phyloP scores from a whole-genome alignment of 2,329 filamentous ascomycete species.

The Mycosphaerella sp. region DNA sequence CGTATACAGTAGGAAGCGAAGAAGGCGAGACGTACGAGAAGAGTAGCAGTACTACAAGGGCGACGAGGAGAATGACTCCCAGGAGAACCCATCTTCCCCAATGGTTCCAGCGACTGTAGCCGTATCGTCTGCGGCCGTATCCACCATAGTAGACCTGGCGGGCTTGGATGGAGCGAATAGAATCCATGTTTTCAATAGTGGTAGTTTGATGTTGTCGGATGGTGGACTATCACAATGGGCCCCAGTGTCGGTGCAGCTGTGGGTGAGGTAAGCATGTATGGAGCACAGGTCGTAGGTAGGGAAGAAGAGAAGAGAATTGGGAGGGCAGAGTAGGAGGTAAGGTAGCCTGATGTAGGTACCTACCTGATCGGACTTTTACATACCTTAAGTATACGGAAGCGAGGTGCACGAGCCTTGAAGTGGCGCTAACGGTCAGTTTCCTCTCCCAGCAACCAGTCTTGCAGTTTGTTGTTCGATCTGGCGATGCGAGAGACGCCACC shows the following conservation, averaged over 20 bases:
- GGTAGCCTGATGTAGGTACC: no score
- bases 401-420: no score
- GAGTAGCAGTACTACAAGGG: conserved; percentile 11
- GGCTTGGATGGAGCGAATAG: background rate
- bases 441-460: no score
- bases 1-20: background rate
- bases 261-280: background rate
- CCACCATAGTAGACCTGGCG: background rate
- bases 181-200: conserved; percentile 1
- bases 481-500: no score
- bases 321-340: no score
- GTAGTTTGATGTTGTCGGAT: background rate
- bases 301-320: no score
- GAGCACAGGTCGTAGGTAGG: no score
- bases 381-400: no score
- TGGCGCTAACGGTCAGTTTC: no score
- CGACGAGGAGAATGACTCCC: conserved; percentile 10
- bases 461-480: no score
- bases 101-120: conserved; percentile 8
- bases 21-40: conserved; percentile 14
- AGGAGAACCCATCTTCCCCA: conserved; percentile 21
- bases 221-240: conserved; percentile 7
- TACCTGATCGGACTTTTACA: no score
- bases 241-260: conserved; percentile 1
- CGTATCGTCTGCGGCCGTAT: background rate